Percentiles rank a stretch among this genome's conserved stretches.
Conservation (phyloP, 2,329 filamentous ascomycete genomes). For the Ophiostoma ulmi region DNA sequence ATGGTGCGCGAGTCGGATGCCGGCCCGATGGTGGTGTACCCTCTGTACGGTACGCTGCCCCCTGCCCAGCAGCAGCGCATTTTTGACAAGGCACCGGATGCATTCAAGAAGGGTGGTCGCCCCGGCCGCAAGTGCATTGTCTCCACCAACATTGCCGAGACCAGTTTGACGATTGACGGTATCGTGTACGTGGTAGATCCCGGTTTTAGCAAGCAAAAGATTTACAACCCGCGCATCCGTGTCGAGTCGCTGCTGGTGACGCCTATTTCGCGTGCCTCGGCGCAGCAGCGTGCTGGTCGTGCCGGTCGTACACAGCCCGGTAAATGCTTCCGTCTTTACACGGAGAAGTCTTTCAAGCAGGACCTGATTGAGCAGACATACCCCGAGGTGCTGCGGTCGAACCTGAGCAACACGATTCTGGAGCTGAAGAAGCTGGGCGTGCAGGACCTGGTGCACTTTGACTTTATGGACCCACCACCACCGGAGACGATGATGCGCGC, state of each 20-base stretch:
- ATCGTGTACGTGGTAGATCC: slow-evolving; percentile 99
- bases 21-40: slow-evolving; percentile 84
- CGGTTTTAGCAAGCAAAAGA: slow-evolving; percentile 98
- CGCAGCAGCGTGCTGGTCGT: slow-evolving; percentile 89
- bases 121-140: slow-evolving; percentile 93
- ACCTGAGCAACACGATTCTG: slow-evolving; percentile 88
- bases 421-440: slow-evolving; percentile 97
- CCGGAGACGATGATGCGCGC: slow-evolving; percentile 98
- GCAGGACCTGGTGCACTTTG: slow-evolving; percentile 94
- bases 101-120: slow-evolving; percentile 67
- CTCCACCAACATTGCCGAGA: slow-evolving; percentile 97
- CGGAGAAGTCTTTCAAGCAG: slow-evolving; percentile 92
- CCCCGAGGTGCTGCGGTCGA: slow-evolving; percentile 90
- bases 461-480: slow-evolving; percentile 96
- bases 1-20: slow-evolving; percentile 86
- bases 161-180: slow-evolving; percentile 93
- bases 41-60: slow-evolving; percentile 88
- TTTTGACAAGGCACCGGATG: slow-evolving; percentile 78
- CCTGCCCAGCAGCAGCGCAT: slow-evolving; percentile 92
- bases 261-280: slow-evolving; percentile 94
- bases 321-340: slow-evolving; percentile 97
- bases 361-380: slow-evolving; percentile 97
- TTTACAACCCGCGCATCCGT: slow-evolving; percentile 94
- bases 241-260: slow-evolving; percentile 97
- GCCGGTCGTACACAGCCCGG: slow-evolving; percentile 96